Evolutionary conservation across 2,329 filamentous ascomycete genomes (phyloP), one percentile per base, ranked within the genome.

Genomic region (Fusarium algeriense): DNA sequence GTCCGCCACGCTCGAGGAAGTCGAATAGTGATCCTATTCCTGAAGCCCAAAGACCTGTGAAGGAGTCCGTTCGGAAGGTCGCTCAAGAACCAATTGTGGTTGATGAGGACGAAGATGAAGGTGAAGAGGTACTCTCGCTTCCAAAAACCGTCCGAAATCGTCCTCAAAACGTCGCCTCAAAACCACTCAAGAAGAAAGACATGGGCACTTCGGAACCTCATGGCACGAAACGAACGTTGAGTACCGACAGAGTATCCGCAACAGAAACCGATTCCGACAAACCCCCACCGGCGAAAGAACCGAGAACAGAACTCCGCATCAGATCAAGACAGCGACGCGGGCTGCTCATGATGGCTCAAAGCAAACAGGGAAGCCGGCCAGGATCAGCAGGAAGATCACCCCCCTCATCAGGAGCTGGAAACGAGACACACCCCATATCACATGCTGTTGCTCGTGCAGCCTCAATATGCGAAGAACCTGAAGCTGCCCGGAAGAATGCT

Each of bases 251-350:
- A 38, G 41, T 43, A 30, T 34, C 26, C 6, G 23, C 28, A 17
- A 30, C 44, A 30, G 50, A 50, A 40, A 14, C 32, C 17, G 58
- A 57, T 14, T 37, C 17, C 15, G 40, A 52, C 5, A 56, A 49
- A 30, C 45, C 46, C 20, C 40, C 59, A 41, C 43, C 40, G n/a
- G 28, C 34, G 35, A 59, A 74, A 34, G 73, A 81, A 60, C 81
- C 78, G 12, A 82, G 81, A 50, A 84, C 84, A 20, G 83, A 85
- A 66, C 76, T 88, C 38, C 82, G 83, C 11, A 85, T 88, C 55
- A 84, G 81, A 64, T 78, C 84, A 20, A 81, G 83, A 61, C 83
- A 83, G 64, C 85, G 83, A 64, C 81, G 85, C 56, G 86, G 86
- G 4, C 73, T 88, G 11, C 72, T 88, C 45, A 80, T 87, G 77